Conservation (phyloP, 2,329 filamentous ascomycete genomes). For the Cladosporium oxysporum region DNA sequence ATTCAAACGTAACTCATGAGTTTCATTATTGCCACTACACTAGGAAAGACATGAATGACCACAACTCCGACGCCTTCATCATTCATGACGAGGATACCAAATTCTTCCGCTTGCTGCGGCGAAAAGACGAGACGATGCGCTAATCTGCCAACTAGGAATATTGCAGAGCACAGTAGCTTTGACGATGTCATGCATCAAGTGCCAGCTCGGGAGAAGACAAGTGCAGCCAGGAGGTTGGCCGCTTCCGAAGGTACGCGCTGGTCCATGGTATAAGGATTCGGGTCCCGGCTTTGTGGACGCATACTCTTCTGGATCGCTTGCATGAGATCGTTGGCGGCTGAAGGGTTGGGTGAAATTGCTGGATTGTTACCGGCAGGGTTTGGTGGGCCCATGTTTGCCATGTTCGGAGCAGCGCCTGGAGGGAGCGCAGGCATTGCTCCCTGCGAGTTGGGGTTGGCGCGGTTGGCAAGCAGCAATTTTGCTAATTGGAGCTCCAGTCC, state of each 20-base stretch:
- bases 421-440: neutral
- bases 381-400: neutral
- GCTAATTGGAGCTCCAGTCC: neutral
- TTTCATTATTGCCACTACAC: neutral
- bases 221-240: neutral
- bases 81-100: neutral
- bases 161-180: neutral
- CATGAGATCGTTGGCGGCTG: neutral
- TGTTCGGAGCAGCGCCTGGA: neutral
- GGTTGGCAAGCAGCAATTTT: conserved; percentile 3
- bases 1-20: neutral
- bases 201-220: neutral
- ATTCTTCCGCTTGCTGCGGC: neutral
- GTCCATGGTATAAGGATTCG: neutral
- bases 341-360: neutral
- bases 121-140: neutral
- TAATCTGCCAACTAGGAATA: neutral
- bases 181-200: neutral
- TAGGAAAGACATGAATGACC: neutral
- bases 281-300: neutral
- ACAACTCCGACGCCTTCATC: neutral
- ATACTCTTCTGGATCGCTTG: conserved; percentile 8
- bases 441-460: neutral
- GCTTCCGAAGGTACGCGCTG: conserved; percentile 4
- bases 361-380: neutral